phyloP scores from a whole-genome alignment of 768 basidiomycete genomes.

The Hygrocybe punicea region DNA sequence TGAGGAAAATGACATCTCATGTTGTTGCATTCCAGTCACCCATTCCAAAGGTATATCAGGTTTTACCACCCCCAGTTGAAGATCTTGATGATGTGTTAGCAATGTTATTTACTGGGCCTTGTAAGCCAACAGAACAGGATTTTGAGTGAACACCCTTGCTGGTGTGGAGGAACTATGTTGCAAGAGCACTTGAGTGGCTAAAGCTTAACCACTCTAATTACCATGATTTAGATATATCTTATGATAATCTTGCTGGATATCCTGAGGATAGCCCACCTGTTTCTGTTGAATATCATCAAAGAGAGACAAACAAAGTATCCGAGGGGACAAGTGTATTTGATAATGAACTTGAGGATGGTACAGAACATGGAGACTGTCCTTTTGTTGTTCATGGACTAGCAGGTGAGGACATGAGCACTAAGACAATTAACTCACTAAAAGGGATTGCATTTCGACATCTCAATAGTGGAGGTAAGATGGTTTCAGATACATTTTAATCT shows the following conservation, averaged over 20 bases:
- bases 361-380: slow-evolving; percentile 27
- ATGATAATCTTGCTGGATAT: slow-evolving; percentile 21
- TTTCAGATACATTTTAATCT: slow-evolving; percentile 22
- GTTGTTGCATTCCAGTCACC: slow-evolving; percentile 28
- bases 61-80: slow-evolving; percentile 28
- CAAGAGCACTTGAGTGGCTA: slow-evolving; percentile 32
- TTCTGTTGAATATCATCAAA: slow-evolving; percentile 20
- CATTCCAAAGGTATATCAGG: slow-evolving; percentile 27
- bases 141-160: slow-evolving; percentile 28
- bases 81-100: slow-evolving; percentile 35
- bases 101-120: slow-evolving; percentile 30
- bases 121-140: slow-evolving; percentile 24
- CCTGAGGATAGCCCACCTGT: slow-evolving; percentile 12
- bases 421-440: slow-evolving; percentile 15
- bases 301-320: slow-evolving; percentile 1
- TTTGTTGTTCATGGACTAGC: slow-evolving; percentile 40
- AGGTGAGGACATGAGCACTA: slow-evolving; percentile 15
- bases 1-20: slow-evolving; percentile 9
- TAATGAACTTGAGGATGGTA: slow-evolving; percentile 20
- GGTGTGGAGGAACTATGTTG: slow-evolving; percentile 24
- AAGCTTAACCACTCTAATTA: slow-evolving; percentile 34
- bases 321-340: slow-evolving; percentile 11
- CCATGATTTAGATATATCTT: slow-evolving; percentile 26
- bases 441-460: slow-evolving; percentile 23
- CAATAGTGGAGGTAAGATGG: slow-evolving; percentile 7